phyloP scores from a whole-genome alignment of 352 stramenopile genomes.

The Phytophthora aleatoria region DNA sequence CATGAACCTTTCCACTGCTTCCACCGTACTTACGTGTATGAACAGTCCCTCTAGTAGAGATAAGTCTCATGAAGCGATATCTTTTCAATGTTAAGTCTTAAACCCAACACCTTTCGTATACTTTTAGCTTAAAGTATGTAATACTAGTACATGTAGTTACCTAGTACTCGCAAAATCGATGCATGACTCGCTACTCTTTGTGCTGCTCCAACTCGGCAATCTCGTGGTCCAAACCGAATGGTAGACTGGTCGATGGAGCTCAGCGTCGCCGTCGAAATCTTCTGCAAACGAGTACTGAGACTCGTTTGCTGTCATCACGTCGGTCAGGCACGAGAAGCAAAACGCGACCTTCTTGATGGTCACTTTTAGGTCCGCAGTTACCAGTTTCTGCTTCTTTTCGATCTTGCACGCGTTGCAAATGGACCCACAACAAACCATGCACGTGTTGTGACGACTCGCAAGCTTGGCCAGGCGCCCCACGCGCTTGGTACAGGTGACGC shows the following conservation, averaged over 20 bases:
- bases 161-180: no score
- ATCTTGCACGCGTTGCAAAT: slow-evolving; percentile 40
- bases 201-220: slow-evolving; percentile 1
- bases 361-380: slow-evolving; percentile 19
- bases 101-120: no score
- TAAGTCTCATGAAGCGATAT: no score
- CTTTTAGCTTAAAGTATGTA: no score
- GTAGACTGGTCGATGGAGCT: slow-evolving; percentile 2
- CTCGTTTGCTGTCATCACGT: slow-evolving; percentile 18
- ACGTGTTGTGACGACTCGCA: slow-evolving; percentile 19
- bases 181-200: no score
- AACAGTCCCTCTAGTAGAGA: no score
- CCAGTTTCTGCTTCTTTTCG: slow-evolving; percentile 35
- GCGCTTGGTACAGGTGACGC: slow-evolving; percentile 28
- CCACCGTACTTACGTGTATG: no score
- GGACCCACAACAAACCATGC: slow-evolving; percentile 28
- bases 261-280: neutral
- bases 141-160: no score
- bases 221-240: slow-evolving; percentile 18
- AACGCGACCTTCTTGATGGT: slow-evolving; percentile 35
- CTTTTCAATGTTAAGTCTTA: no score
- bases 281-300: slow-evolving; percentile 21
- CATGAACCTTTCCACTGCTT: no score
- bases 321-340: slow-evolving; percentile 35
- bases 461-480: slow-evolving; percentile 18